Base-by-base conservation (phyloP, 1,284 basidiomycete genomes). In the Paramarasmius palmivorus region DNA sequence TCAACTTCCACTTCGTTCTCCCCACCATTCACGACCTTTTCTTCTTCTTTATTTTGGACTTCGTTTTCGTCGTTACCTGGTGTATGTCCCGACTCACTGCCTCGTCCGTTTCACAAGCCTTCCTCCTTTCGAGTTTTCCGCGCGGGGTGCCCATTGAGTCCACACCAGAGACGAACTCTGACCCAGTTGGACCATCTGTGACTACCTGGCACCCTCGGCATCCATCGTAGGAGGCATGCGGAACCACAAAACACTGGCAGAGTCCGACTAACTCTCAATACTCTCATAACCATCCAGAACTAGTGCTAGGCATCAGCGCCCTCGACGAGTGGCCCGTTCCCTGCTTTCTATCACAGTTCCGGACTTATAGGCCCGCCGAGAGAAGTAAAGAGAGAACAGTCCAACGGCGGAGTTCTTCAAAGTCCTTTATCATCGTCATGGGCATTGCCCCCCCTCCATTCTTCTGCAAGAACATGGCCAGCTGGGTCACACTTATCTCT, bases 381-480 rank as follows among this genome's bases (percentile, higher is more conserved):
- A 83, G 84, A 50, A 62, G 68, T 39, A 74, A 76, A 39, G 81
- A 82, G 40, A 74, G 81, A 54, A 60, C 69, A 19, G 61, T 69
- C 10, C 74, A 77, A 55, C 72, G 79, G 52, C 71, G 71, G n/a
- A n/a, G n/a, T n/a, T n/a, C n/a, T 52, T 68, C 76, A 35, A 82
- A 78, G 60, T 81, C 81, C 68, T 76, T 91, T 44, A 73, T 92
- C 17, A 77, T 90, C 48, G 81, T 90, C 25, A 69, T 87, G n/a
- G n/a, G n/a, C n/a, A n/a, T n/a, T n/a, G n/a, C 42, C 90, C 89
- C 38, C 86, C 89, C 20, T 52, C 73, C 17, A 74, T 80, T 39
- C 72, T 91, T 40, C 67, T 77, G 4, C 75, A 81, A 37, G 81
- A 84, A 59, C 84, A 84, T 64, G 81, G 82, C 1, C 78, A 77